Conservation (phyloP, 2,329 filamentous ascomycete genomes). For the Fusarium kyushuense region DNA sequence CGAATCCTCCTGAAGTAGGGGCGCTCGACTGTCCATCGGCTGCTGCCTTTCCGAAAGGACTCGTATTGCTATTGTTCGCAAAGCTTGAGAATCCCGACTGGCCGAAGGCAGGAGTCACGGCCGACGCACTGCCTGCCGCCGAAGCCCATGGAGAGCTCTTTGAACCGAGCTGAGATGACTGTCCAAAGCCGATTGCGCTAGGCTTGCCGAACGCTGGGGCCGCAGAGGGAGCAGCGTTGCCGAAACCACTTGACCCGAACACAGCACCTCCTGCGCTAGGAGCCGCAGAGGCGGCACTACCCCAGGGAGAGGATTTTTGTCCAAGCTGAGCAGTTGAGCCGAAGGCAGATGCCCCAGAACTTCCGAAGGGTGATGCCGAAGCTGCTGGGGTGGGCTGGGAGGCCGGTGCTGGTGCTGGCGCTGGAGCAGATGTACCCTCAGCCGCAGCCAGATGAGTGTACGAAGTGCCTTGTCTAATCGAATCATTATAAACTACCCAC, state of each 20-base stretch:
- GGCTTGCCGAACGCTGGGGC: slow-evolving; percentile 64
- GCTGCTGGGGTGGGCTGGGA: slow-evolving; percentile 47
- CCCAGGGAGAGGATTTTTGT: slow-evolving; percentile 66
- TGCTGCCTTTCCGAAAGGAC: slow-evolving; percentile 55
- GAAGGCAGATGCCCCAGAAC: slow-evolving; percentile 55
- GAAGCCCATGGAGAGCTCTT: slow-evolving; percentile 67
- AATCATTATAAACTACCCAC: slow-evolving; percentile 93
- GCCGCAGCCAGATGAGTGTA: slow-evolving; percentile 76
- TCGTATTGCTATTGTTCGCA: slow-evolving; percentile 51
- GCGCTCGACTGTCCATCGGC: slow-evolving; percentile 47
- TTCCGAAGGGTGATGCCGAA: slow-evolving; percentile 52
- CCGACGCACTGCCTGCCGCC: slow-evolving; percentile 36
- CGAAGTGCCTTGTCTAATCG: slow-evolving; percentile 77
- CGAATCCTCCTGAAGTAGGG: slow-evolving; percentile 61
- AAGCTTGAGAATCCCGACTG: slow-evolving; percentile 63
- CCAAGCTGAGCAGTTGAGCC: slow-evolving; percentile 61
- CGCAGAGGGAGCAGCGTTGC: slow-evolving; percentile 52
- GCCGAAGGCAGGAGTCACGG: slow-evolving; percentile 62
- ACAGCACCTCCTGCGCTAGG: slow-evolving; percentile 52
- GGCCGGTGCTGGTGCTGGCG: slow-evolving; percentile 49
- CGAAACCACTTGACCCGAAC: slow-evolving; percentile 63
- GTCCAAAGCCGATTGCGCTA: slow-evolving; percentile 64
- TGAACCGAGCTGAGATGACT: slow-evolving; percentile 61
- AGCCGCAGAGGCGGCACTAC: slow-evolving; percentile 49
- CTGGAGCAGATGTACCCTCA: slow-evolving; percentile 52